Conservation (phyloP, 2,329 filamentous ascomycete species). For the Aspergillus cejpii region DNA sequence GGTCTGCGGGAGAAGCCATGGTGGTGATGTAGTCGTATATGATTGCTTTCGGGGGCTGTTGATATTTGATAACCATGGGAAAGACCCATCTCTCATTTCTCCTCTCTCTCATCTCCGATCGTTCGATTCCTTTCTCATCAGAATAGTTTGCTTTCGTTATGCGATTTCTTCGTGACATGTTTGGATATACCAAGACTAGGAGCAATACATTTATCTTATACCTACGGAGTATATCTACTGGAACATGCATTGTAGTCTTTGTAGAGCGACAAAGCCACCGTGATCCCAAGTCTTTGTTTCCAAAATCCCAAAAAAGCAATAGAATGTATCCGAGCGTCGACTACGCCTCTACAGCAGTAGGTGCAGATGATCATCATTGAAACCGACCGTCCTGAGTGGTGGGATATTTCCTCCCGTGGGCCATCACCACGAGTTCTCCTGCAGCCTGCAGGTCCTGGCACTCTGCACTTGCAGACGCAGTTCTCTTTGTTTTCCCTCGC, state of each 20-base stretch:
- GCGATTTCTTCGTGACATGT: not conserved
- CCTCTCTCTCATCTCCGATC: not conserved
- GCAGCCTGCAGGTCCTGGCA: too few species aligned
- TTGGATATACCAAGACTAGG: conserved; percentile 3
- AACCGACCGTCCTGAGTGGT: not conserved
- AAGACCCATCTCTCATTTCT: not conserved
- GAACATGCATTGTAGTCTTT: not conserved
- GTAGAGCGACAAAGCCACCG: not conserved
- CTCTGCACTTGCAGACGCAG: not conserved
- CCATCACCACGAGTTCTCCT: too few species aligned
- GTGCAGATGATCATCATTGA: not conserved
- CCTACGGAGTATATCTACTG: not conserved
- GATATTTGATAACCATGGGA: not conserved
- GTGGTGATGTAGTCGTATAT: not conserved
- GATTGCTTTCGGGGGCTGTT: not conserved
- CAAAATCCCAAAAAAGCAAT: not conserved
- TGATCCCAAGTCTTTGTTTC: too few species aligned
- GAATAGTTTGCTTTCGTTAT: conserved; percentile 2
- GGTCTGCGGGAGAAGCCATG: not conserved
- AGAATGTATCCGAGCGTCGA: not conserved
- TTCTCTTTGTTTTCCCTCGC: not conserved
- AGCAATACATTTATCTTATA: not conserved
- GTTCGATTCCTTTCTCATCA: not conserved
- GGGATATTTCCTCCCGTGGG: too few species aligned
- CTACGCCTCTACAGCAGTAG: not conserved